Evolutionary conservation across 2,329 filamentous ascomycete genomes (phyloP), one percentile per base, ranked within the genome.

Genomic region (Talaromyces sp.): DNA sequence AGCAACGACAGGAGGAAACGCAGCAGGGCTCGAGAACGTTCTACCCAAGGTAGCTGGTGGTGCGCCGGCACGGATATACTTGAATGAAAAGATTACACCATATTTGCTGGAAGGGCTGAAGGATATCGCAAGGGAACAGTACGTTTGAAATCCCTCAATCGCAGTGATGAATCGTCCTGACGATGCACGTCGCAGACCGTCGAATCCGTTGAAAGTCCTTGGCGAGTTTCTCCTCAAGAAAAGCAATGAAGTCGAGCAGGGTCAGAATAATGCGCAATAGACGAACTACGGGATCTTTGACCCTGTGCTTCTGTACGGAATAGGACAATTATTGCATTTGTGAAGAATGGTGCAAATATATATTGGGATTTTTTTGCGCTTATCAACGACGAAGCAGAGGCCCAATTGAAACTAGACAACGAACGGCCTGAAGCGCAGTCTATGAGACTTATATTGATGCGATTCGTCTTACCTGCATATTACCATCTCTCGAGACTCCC

Each of bases 41-140:
- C 50, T 57, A 5, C 53, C 58, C 13, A 60, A 55, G 8, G 58
- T 57, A 33, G 58, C 58, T n/a, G 85, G 89, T 66, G 87, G 88
- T 48, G 88, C 87, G 21, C 84, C 86, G 0, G 84, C 84, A 5
- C 81, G 88, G 45, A 81, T 84, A 65, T 91, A 90, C 69, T 73
- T 91, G 64, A 91, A 91, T 67, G 79, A 81, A 51, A 89, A 85
- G 65, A 81, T 91, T 40, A 88, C 87, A 0, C 83, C 83, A 0
- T 80, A 82, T 25, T 67, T 91, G 59, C 74, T 91, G 39, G 87
- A 91, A 66, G 88, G 87, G 22, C 88, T 91, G 86, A 91, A 90
- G 75, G 73, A 81, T 56, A 70, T 91, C 60, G 86, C 86, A 4
- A 85, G 83, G 64, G 85, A 90, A 41, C 83, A 87, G 88, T 90